These are phyloP conservation scores for Diphasiastrum complanatum DNA, from an alignment of 83 land plant species.

Conservation along the genomic window DNA sequence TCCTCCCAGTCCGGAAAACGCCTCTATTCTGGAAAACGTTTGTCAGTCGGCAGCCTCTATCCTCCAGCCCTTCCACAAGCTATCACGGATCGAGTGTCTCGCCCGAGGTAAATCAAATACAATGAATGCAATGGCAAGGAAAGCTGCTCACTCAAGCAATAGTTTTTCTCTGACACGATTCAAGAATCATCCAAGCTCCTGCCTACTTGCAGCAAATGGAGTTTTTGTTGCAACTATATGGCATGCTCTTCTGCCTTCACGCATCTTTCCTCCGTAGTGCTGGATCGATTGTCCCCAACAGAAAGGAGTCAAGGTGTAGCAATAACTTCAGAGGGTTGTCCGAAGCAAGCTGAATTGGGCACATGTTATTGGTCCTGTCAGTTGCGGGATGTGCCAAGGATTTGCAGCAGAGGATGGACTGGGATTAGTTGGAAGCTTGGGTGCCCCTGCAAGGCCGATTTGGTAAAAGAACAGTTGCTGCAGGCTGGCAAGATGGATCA, in stretches of 20 bases:
- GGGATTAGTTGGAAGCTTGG: background rate
- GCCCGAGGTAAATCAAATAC: background rate
- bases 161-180: background rate
- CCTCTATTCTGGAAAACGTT: too few species aligned
- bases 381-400: background rate
- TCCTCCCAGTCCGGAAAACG: background rate
- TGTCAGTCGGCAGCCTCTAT: too few species aligned
- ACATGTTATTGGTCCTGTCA: background rate
- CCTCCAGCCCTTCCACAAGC: background rate
- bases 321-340: background rate
- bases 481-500: constrained; percentile 46
- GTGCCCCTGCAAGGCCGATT: background rate
- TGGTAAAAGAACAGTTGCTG: constrained; percentile 20
- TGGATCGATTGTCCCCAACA: background rate
- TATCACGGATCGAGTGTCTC: background rate
- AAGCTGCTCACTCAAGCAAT: background rate
- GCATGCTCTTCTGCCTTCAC: constrained; percentile 32
- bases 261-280: constrained; percentile 1
- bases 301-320: background rate
- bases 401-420: background rate
- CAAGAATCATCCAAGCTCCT: constrained; percentile 12
- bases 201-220: constrained; percentile 22
- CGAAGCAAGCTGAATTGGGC: background rate
- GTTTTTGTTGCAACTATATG: constrained; percentile 21
- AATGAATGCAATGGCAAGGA: background rate